Conservation (phyloP, 768 basidiomycete genomes). For the Boletus sp. region DNA sequence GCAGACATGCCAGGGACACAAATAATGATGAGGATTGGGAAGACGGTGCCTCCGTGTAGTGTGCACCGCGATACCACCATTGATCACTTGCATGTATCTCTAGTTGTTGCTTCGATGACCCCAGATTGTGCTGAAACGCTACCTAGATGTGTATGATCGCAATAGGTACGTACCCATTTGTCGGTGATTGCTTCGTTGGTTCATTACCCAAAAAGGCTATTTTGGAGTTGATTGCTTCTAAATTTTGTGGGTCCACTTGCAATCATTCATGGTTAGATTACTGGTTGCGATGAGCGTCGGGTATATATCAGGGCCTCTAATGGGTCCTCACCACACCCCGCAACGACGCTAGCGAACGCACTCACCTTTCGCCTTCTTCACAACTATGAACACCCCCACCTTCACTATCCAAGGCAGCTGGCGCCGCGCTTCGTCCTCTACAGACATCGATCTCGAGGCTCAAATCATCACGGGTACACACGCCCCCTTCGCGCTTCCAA, state of each 20-base stretch:
- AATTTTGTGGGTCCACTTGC: constrained; percentile 1
- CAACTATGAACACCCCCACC: constrained; percentile 3
- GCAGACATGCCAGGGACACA: constrained; percentile 12
- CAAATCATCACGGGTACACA: constrained; percentile 12
- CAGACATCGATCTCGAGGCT: constrained; percentile 13
- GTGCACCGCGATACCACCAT: background rate
- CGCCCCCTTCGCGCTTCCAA: constrained; percentile 5
- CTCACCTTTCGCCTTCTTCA: background rate
- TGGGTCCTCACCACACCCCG: background rate
- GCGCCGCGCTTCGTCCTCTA: constrained; percentile 9
- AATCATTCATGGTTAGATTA: too few species aligned
- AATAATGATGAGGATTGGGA: constrained; percentile 32
- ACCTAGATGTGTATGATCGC: too few species aligned
- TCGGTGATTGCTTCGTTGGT: background rate
- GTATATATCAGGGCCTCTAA: background rate
- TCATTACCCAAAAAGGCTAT: constrained; percentile 1
- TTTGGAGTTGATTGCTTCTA: constrained; percentile 1
- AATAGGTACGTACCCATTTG: background rate
- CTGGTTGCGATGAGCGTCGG: background rate
- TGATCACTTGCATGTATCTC: constrained; percentile 2
- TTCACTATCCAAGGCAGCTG: constrained; percentile 16
- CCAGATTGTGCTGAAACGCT: too few species aligned
- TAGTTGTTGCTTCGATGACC: background rate
- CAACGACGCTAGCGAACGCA: background rate
- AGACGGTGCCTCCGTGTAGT: constrained; percentile 26